Base-by-base conservation (phyloP, 1,284 basidiomycete genomes). In the Ustilago crameri region DNA sequence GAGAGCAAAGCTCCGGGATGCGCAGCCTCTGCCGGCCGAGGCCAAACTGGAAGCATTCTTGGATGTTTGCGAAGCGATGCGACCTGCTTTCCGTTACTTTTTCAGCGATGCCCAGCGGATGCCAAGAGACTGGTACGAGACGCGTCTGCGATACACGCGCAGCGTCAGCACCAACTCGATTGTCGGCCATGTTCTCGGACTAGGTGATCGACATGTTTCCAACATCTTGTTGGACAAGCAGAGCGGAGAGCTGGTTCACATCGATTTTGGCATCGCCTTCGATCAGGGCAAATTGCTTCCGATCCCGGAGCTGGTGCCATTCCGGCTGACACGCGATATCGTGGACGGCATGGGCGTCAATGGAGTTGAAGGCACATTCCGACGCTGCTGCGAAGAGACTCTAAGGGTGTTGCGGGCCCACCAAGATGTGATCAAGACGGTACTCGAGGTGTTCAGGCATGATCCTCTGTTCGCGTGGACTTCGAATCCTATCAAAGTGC, bases 261-360 rank as follows among this genome's bases (percentile, higher is more conserved):
- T 98, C 53, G 95, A 98, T 84, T 87, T 98, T 30, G 95, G 95
- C 2, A 93, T 98, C 55, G 93, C 94, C 0, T 98, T 98, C 83
- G 96, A 97, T 74, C 93, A 80, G 92, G 95, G 96, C 14, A 91
- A 91, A 79, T 85, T 90, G 20, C 86, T 98, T 5, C 87, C 86
- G 0, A 87, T 94, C 37, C 93, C 95, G 0, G 96, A 98, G 84
- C 87, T 87, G 24, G 93, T 98, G 3, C 95, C 95, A 0, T 98
- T 98, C 87, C 89, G 95, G 18, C 88, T 98, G 84, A 98, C 95
- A 0, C 88, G 89, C 42, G 94, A 98, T 82, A 89, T 97, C 78
- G 89, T 98, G 17, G 95, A 98, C 79, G 95, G 94, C 0, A 89
- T 98, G 86, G 95, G 95, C 0, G 89, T 90, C 27, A 89, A 91